Conservation (phyloP, 768 basidiomycete species). For the Termitomyces sp. region DNA sequence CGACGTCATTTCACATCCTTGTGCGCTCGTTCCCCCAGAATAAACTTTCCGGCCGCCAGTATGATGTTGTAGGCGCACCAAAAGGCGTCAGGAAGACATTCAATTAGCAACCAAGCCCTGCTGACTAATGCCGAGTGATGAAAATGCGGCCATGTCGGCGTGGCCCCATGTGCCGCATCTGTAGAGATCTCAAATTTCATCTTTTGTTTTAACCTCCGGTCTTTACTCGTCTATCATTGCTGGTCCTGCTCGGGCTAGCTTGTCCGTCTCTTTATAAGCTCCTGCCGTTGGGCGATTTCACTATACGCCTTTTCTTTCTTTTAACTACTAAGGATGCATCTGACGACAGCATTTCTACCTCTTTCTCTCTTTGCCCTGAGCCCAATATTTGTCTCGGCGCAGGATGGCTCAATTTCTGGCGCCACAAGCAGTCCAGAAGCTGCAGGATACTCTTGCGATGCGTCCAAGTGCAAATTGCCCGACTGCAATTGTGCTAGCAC, state of each 20-base stretch:
- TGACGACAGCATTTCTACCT: conserved; percentile 11
- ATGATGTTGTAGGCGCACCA: background rate
- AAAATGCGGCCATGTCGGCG: background rate
- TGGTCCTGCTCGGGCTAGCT: background rate
- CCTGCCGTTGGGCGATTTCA: background rate
- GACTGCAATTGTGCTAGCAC: conserved; percentile 71
- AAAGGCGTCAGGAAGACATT: background rate
- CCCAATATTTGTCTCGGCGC: conserved; percentile 32
- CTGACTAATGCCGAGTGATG: conserved; percentile 11
- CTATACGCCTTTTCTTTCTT: background rate
- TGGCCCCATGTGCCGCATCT: conserved; percentile 3
- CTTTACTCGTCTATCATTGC: background rate
- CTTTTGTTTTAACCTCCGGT: background rate
- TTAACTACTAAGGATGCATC: conserved; percentile 12
- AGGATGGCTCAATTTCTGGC: conserved; percentile 51
- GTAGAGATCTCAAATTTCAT: background rate
- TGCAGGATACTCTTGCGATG: conserved; percentile 68
- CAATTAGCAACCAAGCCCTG: conserved; percentile 1
- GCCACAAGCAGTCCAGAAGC: conserved; percentile 47
- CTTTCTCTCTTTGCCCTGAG: conserved; percentile 22
- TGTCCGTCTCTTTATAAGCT: background rate
- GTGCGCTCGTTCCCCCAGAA: background rate
- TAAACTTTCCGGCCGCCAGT: background rate
- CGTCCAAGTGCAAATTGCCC: conserved; percentile 60
- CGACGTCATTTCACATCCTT: conserved; percentile 1